Evolutionary conservation across 2,329 filamentous ascomycete species (phyloP).

Genomic region (Uncinocarpus reesii): DNA sequence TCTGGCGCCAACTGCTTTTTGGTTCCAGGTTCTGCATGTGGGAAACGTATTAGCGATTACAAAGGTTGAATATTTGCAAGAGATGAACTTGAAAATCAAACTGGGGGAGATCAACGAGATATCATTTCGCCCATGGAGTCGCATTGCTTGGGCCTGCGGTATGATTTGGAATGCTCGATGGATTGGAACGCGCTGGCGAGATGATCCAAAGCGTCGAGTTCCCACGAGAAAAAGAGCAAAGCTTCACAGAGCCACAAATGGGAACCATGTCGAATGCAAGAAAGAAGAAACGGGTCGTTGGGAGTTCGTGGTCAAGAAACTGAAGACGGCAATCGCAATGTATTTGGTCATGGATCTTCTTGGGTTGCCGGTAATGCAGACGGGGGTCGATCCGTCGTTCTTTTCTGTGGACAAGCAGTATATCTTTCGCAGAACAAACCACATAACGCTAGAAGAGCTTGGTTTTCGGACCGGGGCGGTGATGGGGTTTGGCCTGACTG

Average conservation of each 20-base stretch:
- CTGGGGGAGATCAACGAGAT: neutral
- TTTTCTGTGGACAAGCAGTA: conserved; percentile 6
- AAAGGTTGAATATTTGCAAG: neutral
- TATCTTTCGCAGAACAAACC: neutral
- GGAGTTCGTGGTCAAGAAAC: neutral
- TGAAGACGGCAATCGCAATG: neutral
- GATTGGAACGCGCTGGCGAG: conserved; percentile 8
- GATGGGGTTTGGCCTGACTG: conserved; percentile 5
- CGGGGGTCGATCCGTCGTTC: neutral
- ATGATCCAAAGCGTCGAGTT: neutral
- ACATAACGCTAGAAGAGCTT: conserved; percentile 4
- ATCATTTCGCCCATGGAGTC: neutral
- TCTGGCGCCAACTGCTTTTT: neutral
- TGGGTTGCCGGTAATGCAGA: neutral
- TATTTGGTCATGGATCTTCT: conserved; percentile 6
- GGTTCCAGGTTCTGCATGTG: neutral
- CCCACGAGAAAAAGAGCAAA: neutral
- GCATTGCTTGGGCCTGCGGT: conserved; percentile 3
- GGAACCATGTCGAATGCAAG: neutral
- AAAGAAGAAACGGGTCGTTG: neutral
- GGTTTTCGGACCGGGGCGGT: conserved; percentile 1
- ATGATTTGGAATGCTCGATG: conserved; percentile 6
- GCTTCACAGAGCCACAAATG: neutral
- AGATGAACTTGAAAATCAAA: conserved; percentile 7
- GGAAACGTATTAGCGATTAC: neutral